phyloP scores from a whole-genome alignment of 2,329 filamentous ascomycete genomes.

The Ramularia endophylla region DNA sequence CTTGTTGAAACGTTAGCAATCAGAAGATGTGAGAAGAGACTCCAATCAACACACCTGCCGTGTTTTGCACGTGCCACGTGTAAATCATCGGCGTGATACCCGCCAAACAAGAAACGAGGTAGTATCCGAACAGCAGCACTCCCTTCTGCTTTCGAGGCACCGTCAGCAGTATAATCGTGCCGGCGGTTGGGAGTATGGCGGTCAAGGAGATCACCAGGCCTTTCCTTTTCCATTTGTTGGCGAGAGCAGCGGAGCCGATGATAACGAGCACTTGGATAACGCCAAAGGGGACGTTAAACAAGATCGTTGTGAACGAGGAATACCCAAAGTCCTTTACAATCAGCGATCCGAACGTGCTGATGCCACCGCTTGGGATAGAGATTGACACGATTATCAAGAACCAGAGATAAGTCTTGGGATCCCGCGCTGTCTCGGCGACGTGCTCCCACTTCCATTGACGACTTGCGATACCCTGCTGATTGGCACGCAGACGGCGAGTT shows the following conservation, averaged over 20 bases:
- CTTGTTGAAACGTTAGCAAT: too few relatives aligned
- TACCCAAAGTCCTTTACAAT: slow-evolving; percentile 6
- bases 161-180: slow-evolving; percentile 3
- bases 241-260: neutral
- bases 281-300: slow-evolving; percentile 6
- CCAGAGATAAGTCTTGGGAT: slow-evolving; percentile 4
- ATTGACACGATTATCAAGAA: too few relatives aligned
- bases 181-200: slow-evolving; percentile 1
- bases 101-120: slow-evolving; percentile 1
- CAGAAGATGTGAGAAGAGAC: too few relatives aligned
- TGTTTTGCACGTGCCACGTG: too few relatives aligned
- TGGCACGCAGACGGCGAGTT: slow-evolving; percentile 2
- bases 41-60: too few relatives aligned
- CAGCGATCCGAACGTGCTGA: too few relatives aligned
- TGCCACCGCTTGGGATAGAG: too few relatives aligned
- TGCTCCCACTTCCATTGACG: slow-evolving; percentile 4
- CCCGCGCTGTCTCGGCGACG: slow-evolving; percentile 2
- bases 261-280: slow-evolving; percentile 1
- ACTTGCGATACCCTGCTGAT: slow-evolving; percentile 5
- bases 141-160: slow-evolving; percentile 3
- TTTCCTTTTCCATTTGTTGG: slow-evolving; percentile 2
- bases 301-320: slow-evolving; percentile 2
- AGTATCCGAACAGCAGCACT: slow-evolving; percentile 2
- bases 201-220: slow-evolving; percentile 2
- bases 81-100: slow-evolving; percentile 4